Evolutionary conservation across 257 asterid species (phyloP).

Genomic region (Ocimum tenuiflorum): DNA sequence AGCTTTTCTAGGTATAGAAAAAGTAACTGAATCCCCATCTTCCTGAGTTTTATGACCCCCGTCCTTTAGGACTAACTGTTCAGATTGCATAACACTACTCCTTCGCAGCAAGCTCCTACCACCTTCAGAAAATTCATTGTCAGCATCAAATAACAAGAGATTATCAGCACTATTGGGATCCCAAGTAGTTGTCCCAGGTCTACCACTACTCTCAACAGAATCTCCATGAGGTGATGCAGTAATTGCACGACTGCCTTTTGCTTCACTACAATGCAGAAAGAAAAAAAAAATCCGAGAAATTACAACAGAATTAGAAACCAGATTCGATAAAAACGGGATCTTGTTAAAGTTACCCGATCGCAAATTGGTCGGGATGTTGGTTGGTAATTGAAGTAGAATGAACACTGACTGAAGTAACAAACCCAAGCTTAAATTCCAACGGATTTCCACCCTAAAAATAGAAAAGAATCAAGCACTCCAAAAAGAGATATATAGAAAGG

Average conservation of each 20-base stretch:
- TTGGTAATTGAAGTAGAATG: slow-evolving; percentile 69
- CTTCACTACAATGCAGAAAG: slow-evolving; percentile 47
- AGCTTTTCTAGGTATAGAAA: slow-evolving; percentile 58
- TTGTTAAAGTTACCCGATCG: slow-evolving; percentile 44
- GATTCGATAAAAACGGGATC: slow-evolving; percentile 7
- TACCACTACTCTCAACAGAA: slow-evolving; percentile 84
- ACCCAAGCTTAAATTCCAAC: slow-evolving; percentile 57
- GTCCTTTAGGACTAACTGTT: slow-evolving; percentile 34
- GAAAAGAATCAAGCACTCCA: slow-evolving; percentile 17
- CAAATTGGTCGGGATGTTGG: slow-evolving; percentile 57
- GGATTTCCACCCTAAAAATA: slow-evolving; percentile 80
- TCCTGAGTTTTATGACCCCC: slow-evolving; percentile 38
- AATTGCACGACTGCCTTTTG: slow-evolving; percentile 76
- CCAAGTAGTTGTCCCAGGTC: slow-evolving; percentile 56
- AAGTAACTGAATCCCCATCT: slow-evolving; percentile 49
- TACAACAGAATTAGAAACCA: background rate
- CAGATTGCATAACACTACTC: slow-evolving; percentile 37
- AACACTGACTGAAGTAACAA: slow-evolving; percentile 52
- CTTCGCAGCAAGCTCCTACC: slow-evolving; percentile 36
- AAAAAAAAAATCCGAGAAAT: slow-evolving; percentile 9
- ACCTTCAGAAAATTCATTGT: slow-evolving; percentile 53
- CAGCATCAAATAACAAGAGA: slow-evolving; percentile 73
- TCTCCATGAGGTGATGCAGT: slow-evolving; percentile 82
- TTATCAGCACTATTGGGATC: slow-evolving; percentile 89
- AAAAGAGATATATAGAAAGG: slow-evolving; percentile 17